A percentile compares a stretch with the other conserved stretches of the same genome.
These are phyloP conservation scores for Chaetothyriales sp. DNA, from an alignment of 2,329 filamentous ascomycete genomes.

Conservation along the genomic window DNA sequence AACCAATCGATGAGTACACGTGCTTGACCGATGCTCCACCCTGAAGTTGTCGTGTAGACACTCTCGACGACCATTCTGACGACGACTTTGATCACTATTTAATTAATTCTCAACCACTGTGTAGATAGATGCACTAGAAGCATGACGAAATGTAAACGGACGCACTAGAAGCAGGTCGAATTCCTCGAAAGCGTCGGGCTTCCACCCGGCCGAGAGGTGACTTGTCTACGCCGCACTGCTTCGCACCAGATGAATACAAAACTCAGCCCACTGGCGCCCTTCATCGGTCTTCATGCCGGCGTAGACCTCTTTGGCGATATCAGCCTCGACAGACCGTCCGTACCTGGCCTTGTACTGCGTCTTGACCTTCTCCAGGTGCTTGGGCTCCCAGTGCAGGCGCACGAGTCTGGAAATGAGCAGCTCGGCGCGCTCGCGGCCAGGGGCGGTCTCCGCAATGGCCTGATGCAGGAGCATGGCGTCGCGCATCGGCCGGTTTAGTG, in stretches of 20 bases:
- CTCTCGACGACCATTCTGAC: too few relatives aligned
- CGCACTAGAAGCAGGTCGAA: too few relatives aligned
- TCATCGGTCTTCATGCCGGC: constrained; percentile 27
- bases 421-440: constrained; percentile 62
- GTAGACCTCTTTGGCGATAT: constrained; percentile 60
- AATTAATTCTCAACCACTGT: too few relatives aligned
- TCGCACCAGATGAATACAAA: constrained; percentile 11
- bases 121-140: too few relatives aligned
- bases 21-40: not conserved
- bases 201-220: too few relatives aligned
- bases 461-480: constrained; percentile 85
- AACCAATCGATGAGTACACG: not conserved
- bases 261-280: constrained; percentile 14
- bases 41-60: too few relatives aligned
- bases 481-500: constrained; percentile 87
- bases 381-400: constrained; percentile 79
- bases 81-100: too few relatives aligned
- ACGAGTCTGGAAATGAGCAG: constrained; percentile 77
- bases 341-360: constrained; percentile 67
- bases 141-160: too few relatives aligned
- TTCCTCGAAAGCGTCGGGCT: too few relatives aligned
- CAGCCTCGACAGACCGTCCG: constrained; percentile 55
- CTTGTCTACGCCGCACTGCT: too few relatives aligned
- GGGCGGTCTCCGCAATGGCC: constrained; percentile 59
- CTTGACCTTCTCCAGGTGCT: constrained; percentile 68